A percentile compares a stretch with the other conserved stretches of the same genome.
phyloP scores from a whole-genome alignment of 345 rosid species.

The Aurinia saxatilis region DNA sequence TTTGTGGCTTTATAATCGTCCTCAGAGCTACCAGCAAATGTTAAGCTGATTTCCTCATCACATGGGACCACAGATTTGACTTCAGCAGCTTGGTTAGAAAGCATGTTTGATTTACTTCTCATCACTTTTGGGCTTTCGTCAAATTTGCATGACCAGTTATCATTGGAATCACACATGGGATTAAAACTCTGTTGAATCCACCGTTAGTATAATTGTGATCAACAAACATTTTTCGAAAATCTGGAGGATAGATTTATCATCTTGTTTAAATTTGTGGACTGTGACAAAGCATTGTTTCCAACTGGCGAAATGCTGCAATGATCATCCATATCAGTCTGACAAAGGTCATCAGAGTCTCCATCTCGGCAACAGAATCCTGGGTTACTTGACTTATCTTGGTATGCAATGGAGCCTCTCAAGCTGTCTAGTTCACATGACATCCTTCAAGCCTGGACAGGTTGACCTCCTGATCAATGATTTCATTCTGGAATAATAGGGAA shows the following conservation, averaged over 20 bases:
- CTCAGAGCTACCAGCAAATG: conserved; percentile 48
- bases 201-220: not conserved
- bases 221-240: not conserved
- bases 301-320: too few relatives aligned
- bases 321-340: too few relatives aligned
- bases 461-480: conserved; percentile 53
- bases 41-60: conserved; percentile 40
- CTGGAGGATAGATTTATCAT: conserved; percentile 30
- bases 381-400: conserved; percentile 37
- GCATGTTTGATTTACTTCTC: conserved; percentile 32
- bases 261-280: conserved; percentile 63
- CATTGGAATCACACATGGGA: conserved; percentile 74
- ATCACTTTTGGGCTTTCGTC: conserved; percentile 39
- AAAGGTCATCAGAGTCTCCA: too few relatives aligned
- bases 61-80: conserved; percentile 30
- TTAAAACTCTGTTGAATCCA: conserved; percentile 59
- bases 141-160: conserved; percentile 62
- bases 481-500: conserved; percentile 33
- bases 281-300: too few relatives aligned
- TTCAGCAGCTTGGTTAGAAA: conserved; percentile 27
- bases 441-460: conserved; percentile 62
- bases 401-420: conserved; percentile 43
- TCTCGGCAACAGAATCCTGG: conserved; percentile 38
- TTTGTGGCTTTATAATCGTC: conserved; percentile 78
- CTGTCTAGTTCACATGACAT: conserved; percentile 61